A percentile compares a stretch with the other conserved stretches of the same genome.
Conservation (phyloP, 2,329 filamentous ascomycete genomes). For the Exophiala spinifera region DNA sequence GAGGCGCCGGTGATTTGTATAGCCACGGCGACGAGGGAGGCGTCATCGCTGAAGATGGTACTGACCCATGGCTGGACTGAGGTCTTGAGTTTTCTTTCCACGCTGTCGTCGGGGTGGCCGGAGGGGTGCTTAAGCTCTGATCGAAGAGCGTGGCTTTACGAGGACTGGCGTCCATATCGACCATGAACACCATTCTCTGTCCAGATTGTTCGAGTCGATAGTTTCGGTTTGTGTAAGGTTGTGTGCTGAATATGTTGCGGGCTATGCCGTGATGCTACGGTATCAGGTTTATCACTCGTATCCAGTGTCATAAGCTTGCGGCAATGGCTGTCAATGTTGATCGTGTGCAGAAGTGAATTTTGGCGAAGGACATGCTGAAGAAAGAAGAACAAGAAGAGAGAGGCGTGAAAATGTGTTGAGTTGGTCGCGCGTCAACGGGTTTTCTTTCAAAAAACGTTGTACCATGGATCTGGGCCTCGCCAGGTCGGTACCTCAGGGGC, state of each 20-base stretch:
- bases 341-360: neutral
- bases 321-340: neutral
- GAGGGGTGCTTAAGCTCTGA: slow-evolving; percentile 18
- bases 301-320: slow-evolving; percentile 5
- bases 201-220: neutral
- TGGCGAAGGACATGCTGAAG: neutral
- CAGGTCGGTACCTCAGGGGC: too few species aligned
- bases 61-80: neutral
- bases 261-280: too few species aligned
- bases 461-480: neutral
- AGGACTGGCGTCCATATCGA: slow-evolving; percentile 13
- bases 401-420: neutral
- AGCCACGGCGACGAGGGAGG: slow-evolving; percentile 24
- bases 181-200: neutral
- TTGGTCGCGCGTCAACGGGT: neutral
- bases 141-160: slow-evolving; percentile 13
- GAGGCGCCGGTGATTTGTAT: slow-evolving; percentile 11
- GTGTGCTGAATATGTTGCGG: too few species aligned
- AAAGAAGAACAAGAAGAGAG: too few species aligned
- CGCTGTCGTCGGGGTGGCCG: slow-evolving; percentile 12
- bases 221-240: neutral
- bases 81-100: slow-evolving; percentile 2
- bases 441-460: neutral
- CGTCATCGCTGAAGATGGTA: slow-evolving; percentile 14
- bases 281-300: neutral